phyloP scores from a whole-genome alignment of 192 early-diverging fungal species.

The Dissophora ornata region DNA sequence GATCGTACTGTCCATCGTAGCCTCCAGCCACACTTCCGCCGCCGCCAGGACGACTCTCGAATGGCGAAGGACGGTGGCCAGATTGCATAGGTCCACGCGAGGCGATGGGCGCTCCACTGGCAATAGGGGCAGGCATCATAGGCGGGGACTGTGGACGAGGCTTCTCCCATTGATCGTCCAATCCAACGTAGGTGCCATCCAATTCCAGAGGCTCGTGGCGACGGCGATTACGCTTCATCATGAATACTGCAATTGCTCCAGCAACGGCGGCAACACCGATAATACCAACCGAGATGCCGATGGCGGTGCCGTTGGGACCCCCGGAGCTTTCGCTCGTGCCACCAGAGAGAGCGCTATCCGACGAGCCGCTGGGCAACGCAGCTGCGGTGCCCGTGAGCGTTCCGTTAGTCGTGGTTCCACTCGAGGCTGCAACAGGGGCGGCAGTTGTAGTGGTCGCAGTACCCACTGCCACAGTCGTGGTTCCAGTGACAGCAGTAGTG shows the following conservation, averaged over 20 bases:
- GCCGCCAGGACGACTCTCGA: conserved; percentile 39
- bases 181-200: conserved; percentile 29
- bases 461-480: not conserved
- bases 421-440: not conserved
- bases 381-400: not conserved
- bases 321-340: conserved; percentile 3
- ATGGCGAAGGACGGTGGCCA: conserved; percentile 18
- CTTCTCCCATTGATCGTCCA: conserved; percentile 49
- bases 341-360: not conserved
- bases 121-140: conserved; percentile 26
- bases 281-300: conserved; percentile 47
- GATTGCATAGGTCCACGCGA: conserved; percentile 12
- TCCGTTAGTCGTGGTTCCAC: not conserved
- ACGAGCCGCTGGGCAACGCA: not conserved
- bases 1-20: conserved; percentile 31
- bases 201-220: conserved; percentile 44
- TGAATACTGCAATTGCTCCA: conserved; percentile 18
- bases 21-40: conserved; percentile 35
- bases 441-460: not conserved
- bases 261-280: conserved; percentile 29
- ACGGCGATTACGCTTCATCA: conserved; percentile 47
- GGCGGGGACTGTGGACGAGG: conserved; percentile 26
- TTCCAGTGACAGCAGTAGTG: not conserved
- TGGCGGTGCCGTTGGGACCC: conserved; percentile 29
- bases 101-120: conserved; percentile 17